phyloP scores from a whole-genome alignment of 2,329 filamentous ascomycete genomes.

The Aspergillus eucalypticola region DNA sequence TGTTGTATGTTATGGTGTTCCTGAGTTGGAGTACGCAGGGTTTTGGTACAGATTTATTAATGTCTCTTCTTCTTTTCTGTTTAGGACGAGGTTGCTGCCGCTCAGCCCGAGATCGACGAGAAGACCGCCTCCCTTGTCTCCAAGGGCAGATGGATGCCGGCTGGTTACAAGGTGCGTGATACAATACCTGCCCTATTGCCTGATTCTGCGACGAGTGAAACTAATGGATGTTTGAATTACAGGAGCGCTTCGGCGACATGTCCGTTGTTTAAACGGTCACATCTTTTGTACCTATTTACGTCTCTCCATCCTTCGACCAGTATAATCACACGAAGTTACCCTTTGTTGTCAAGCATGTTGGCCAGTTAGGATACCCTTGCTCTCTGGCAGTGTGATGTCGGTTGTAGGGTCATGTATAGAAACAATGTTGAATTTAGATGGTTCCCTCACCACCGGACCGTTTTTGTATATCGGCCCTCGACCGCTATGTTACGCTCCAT shows the following conservation, averaged over 20 bases:
- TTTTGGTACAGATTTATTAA: slow-evolving; percentile 11
- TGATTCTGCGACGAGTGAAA: slow-evolving; percentile 1
- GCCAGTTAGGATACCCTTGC: slow-evolving; percentile 23
- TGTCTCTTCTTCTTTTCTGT: slow-evolving; percentile 14
- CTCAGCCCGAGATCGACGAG: slow-evolving; percentile 95
- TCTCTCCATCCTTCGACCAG: slow-evolving; percentile 32
- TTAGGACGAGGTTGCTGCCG: slow-evolving; percentile 90
- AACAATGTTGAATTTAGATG: slow-evolving; percentile 39
- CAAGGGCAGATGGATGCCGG: slow-evolving; percentile 97
- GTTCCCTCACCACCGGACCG: slow-evolving; percentile 15
- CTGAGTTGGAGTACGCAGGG: background rate
- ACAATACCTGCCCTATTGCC: background rate
- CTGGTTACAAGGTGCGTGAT: slow-evolving; percentile 89
- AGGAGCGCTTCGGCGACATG: slow-evolving; percentile 99
- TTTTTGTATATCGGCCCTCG: background rate
- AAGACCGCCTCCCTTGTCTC: slow-evolving; percentile 92
- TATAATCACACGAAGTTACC: slow-evolving; percentile 32
- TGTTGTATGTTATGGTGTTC: slow-evolving; percentile 66
- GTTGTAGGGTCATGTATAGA: slow-evolving; percentile 44
- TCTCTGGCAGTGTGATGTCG: slow-evolving; percentile 33
- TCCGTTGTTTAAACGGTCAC: slow-evolving; percentile 74
- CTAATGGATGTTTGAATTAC: slow-evolving; percentile 27
- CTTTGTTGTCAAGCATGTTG: slow-evolving; percentile 28
- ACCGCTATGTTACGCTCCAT: background rate
- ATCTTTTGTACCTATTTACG: slow-evolving; percentile 26